These are phyloP conservation scores for Rheum nobile DNA, from an alignment of 148 eudicot species.

Conservation along the genomic window DNA sequence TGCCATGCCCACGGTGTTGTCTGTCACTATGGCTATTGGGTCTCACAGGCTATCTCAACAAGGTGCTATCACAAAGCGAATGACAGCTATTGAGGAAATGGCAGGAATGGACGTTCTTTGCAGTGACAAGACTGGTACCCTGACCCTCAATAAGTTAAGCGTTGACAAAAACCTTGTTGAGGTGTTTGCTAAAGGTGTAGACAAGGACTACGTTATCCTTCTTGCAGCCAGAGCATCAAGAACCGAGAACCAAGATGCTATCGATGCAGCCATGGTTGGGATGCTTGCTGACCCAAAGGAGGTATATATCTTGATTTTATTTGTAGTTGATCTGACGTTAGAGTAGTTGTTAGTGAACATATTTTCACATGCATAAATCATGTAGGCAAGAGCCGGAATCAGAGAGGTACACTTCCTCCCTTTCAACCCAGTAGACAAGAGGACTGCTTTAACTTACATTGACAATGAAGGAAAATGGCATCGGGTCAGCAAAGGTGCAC, in stretches of 20 bases:
- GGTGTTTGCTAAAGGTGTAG: slow-evolving; percentile 76
- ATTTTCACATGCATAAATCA: not conserved
- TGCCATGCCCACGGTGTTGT: slow-evolving; percentile 96
- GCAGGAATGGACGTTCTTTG: slow-evolving; percentile 99
- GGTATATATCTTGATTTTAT: slow-evolving; percentile 26
- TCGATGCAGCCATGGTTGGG: slow-evolving; percentile 89
- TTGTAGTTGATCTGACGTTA: not conserved
- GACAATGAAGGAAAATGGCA: slow-evolving; percentile 60
- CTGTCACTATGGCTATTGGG: slow-evolving; percentile 99
- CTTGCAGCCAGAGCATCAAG: slow-evolving; percentile 93
- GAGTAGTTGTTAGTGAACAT: not conserved
- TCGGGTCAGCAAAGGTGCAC: slow-evolving; percentile 76
- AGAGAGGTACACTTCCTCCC: slow-evolving; percentile 76
- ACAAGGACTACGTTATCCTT: slow-evolving; percentile 67
- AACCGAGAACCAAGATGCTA: slow-evolving; percentile 92
- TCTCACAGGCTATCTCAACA: slow-evolving; percentile 92
- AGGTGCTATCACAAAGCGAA: slow-evolving; percentile 96
- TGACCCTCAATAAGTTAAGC: slow-evolving; percentile 83
- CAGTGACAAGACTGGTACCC: slow-evolving; percentile 95
- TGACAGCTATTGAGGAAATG: slow-evolving; percentile 99
- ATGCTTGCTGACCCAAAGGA: slow-evolving; percentile 97
- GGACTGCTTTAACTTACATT: slow-evolving; percentile 75
- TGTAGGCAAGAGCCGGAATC: slow-evolving; percentile 68
- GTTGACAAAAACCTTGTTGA: slow-evolving; percentile 87
- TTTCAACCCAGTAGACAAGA: slow-evolving; percentile 75